phyloP scores from a whole-genome alignment of 495 filamentous ascomycete species.

The Penicillium robsamsonii region DNA sequence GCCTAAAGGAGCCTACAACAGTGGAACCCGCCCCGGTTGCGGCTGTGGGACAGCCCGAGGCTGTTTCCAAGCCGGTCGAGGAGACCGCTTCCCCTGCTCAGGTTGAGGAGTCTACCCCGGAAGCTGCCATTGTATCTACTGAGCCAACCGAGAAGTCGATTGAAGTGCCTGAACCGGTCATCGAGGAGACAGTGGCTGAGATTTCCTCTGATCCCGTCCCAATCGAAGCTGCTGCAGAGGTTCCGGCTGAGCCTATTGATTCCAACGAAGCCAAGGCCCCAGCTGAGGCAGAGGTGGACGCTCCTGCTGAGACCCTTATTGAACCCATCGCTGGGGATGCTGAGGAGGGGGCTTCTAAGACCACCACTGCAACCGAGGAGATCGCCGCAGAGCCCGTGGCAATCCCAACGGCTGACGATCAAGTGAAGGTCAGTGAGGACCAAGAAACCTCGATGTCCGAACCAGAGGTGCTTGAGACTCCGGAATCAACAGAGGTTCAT shows the following conservation, averaged over 20 bases:
- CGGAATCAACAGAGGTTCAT: background rate
- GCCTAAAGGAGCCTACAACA: slow-evolving; percentile 14
- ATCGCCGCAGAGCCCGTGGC: slow-evolving; percentile 5
- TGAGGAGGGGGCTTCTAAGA: background rate
- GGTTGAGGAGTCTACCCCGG: slow-evolving; percentile 1
- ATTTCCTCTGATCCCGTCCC: background rate
- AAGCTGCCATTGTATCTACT: slow-evolving; percentile 3
- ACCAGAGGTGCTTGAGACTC: background rate
- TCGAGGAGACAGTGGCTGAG: slow-evolving; percentile 10
- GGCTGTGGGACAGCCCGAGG: slow-evolving; percentile 12
- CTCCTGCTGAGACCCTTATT: background rate
- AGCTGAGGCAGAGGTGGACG: background rate
- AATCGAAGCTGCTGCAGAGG: background rate
- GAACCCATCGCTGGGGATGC: slow-evolving; percentile 7
- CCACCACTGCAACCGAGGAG: background rate
- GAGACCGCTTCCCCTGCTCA: background rate
- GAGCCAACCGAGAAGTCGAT: slow-evolving; percentile 7
- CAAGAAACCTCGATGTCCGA: background rate
- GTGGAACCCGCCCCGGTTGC: slow-evolving; percentile 2
- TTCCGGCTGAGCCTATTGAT: background rate
- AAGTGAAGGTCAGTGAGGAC: slow-evolving; percentile 1
- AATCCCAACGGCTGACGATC: background rate
- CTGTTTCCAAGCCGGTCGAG: slow-evolving; percentile 1
- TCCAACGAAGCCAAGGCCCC: background rate
- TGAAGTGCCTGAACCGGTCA: slow-evolving; percentile 11